These are phyloP conservation scores for Paramecium primaurelia DNA, from an alignment of 73 alveolate genomes.

Conservation along the genomic window DNA sequence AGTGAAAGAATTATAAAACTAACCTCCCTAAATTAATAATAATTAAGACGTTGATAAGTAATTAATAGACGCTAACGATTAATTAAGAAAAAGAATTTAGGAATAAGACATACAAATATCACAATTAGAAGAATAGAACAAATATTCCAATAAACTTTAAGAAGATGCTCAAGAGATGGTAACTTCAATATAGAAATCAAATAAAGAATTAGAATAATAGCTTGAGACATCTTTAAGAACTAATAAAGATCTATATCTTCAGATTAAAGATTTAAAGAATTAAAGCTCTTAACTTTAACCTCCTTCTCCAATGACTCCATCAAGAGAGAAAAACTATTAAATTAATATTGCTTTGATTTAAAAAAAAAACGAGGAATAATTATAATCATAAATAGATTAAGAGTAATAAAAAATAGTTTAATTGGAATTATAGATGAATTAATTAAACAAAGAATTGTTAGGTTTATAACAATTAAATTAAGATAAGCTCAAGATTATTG, in stretches of 20 bases:
- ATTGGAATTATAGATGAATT: neutral
- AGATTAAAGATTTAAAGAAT: neutral
- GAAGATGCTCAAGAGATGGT: neutral
- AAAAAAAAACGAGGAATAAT: neutral
- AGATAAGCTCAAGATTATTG: neutral
- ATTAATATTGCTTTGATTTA: neutral
- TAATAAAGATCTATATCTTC: neutral
- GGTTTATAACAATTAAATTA: neutral
- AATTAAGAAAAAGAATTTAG: neutral
- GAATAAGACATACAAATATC: neutral
- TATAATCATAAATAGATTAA: neutral
- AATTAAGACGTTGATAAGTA: neutral
- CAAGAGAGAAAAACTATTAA: neutral
- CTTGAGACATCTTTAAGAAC: neutral
- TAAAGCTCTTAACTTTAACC: neutral
- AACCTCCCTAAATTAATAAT: neutral
- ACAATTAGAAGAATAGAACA: neutral
- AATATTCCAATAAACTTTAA: neutral
- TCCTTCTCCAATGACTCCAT: neutral
- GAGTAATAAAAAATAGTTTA: neutral
- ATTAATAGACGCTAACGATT: neutral
- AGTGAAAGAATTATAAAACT: neutral
- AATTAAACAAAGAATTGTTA: neutral
- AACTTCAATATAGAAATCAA: neutral
- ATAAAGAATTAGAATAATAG: neutral